These are phyloP conservation scores for Nicotiana undulata DNA, from an alignment of 257 asterid genomes.

Conservation along the genomic window DNA sequence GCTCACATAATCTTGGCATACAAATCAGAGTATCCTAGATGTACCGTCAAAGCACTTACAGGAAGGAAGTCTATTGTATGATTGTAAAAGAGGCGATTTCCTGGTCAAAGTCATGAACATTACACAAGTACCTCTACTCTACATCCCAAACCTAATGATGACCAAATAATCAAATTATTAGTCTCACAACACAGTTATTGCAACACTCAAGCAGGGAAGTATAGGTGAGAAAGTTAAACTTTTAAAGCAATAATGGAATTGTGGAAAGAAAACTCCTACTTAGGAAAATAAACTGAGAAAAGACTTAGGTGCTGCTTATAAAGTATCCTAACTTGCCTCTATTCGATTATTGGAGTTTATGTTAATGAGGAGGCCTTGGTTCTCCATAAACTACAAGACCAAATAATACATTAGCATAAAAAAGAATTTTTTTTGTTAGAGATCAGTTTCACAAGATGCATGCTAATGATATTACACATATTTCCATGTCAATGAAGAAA, in stretches of 20 bases:
- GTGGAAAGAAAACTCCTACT: not conserved
- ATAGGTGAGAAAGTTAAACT: not conserved
- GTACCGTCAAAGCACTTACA: conserved; percentile 36
- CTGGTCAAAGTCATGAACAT: conserved; percentile 43
- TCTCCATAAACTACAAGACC: conserved; percentile 65
- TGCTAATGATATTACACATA: too few relatives aligned
- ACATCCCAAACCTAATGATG: conserved; percentile 78
- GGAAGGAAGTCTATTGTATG: conserved; percentile 52
- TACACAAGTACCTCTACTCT: conserved; percentile 46
- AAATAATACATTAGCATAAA: conserved; percentile 8
- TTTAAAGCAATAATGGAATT: not conserved
- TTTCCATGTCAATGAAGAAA: not conserved
- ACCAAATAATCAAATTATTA: conserved; percentile 6
- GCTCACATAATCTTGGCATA: not conserved
- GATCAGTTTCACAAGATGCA: not conserved
- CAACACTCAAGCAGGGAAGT: not conserved
- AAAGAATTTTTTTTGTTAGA: not conserved
- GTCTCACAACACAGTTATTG: not conserved
- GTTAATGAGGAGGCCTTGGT: conserved; percentile 59
- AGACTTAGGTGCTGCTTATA: not conserved
- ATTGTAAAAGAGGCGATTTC: conserved; percentile 56
- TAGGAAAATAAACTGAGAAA: not conserved
- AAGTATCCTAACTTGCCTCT: conserved; percentile 44
- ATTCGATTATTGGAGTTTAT: conserved; percentile 61
- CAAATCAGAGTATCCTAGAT: not conserved